Percentiles rank a stretch among this genome's conserved stretches.
phyloP scores from a whole-genome alignment of 1,139 yeast species.

The Yamadazyma epiphylla region DNA sequence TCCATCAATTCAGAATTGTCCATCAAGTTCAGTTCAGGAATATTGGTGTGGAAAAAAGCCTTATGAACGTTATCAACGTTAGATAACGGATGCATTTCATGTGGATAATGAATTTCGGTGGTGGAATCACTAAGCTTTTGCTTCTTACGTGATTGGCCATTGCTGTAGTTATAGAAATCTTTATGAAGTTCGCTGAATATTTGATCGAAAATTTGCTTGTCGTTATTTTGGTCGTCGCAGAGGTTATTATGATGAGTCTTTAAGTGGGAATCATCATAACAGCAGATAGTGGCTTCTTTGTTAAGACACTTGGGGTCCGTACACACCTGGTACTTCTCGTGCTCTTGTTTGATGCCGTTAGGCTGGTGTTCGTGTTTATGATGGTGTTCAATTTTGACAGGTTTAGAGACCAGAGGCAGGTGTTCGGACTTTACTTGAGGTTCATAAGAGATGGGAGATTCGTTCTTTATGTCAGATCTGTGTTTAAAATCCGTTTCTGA shows the following conservation, averaged over 20 bases:
- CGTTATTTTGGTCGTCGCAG: conserved; percentile 19
- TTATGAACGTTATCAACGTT: conserved; percentile 30
- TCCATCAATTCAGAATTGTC: conserved; percentile 19
- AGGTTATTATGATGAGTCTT: conserved; percentile 23
- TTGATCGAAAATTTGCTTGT: conserved; percentile 12
- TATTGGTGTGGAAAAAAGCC: conserved; percentile 44
- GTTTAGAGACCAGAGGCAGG: too few relatives aligned
- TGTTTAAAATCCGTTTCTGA: neutral
- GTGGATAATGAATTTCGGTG: conserved; percentile 27
- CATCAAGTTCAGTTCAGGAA: conserved; percentile 21
- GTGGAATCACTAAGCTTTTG: conserved; percentile 1
- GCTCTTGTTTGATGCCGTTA: conserved; percentile 1
- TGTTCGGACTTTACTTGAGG: too few relatives aligned
- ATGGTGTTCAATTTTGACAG: neutral
- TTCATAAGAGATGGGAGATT: too few relatives aligned
- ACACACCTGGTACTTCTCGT: too few relatives aligned
- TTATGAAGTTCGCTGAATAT: conserved; percentile 13
- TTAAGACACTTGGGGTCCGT: conserved; percentile 10
- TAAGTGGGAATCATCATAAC: conserved; percentile 12
- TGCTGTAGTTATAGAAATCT: conserved; percentile 11
- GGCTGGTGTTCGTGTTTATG: neutral
- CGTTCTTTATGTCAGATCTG: too few relatives aligned
- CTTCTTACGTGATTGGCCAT: neutral
- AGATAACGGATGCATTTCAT: conserved; percentile 29
- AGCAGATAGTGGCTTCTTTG: conserved; percentile 14